Evolutionary conservation across 352 stramenopile genomes (phyloP), one percentile per base, ranked within the genome.

Genomic region (Phytophthora litchii): DNA sequence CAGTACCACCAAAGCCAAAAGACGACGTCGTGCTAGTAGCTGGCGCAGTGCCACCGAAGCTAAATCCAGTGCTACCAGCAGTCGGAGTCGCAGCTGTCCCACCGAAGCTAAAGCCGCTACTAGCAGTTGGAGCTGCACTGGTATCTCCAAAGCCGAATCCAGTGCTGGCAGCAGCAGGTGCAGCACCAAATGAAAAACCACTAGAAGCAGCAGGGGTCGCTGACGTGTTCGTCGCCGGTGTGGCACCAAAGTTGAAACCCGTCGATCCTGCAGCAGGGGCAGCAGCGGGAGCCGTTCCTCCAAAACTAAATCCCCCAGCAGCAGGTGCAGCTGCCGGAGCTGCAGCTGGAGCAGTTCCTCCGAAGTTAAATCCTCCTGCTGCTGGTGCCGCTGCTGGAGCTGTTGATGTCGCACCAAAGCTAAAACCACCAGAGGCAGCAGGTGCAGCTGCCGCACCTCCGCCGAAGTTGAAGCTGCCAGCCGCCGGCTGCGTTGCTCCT

Each of bases 101-200:
- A 38, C 59, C 47, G 55, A 79, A 71, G 16, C 12, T 59, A 19
- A 85, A 86, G 16, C 70, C 64, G 9, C 45, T 53, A 42, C 57
- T 58, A 44, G 67, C 49, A 32, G 66, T 53, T 21, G 76, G 46
- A 20, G 70, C 51, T 21, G 68, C 21, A 3, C 64, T 52, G 0
- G 75, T 59, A 8, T 49, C 45, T 21, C 75, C 72, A 52, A 82
- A 84, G 23, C 35, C 74, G 34, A 86, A 86, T 17, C 64, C 68
- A 29, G 65, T 51, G 21, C 51, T 63, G 1, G 64, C 40, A n/a
- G 76, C 47, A 17, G 60, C 49, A 29, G 67, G 44, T 16, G 65
- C 19, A 21, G 66, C 64, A 40, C 81, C 78, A 70, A 91, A 91
- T 3, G 70, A 80, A 29, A 89, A 89, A 12, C 76, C 73, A 23